Conservation (phyloP, 352 stramenopile species). For the Pythium folliculosum region DNA sequence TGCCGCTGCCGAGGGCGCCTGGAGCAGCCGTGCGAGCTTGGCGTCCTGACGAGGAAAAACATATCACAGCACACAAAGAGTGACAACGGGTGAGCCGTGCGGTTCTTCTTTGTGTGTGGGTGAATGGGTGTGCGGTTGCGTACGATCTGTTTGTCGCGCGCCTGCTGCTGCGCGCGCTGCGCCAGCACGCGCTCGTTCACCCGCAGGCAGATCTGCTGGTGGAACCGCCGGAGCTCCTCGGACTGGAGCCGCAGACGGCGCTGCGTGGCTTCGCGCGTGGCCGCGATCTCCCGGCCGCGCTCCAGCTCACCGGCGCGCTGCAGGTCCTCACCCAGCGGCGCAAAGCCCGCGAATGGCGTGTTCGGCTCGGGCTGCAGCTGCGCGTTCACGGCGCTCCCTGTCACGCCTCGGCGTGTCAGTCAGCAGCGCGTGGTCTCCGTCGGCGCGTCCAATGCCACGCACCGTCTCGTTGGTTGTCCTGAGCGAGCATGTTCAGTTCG, state of each 20-base stretch:
- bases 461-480: slow-evolving; percentile 6
- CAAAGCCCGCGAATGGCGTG: slow-evolving; percentile 13
- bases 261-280: slow-evolving; percentile 22
- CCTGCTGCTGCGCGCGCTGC: slow-evolving; percentile 34
- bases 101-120: too few relatives aligned
- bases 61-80: background rate
- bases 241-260: slow-evolving; percentile 37
- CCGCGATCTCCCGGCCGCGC: background rate
- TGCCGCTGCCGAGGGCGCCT: background rate
- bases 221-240: slow-evolving; percentile 54
- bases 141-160: slow-evolving; percentile 35
- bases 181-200: slow-evolving; percentile 50
- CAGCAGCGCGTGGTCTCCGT: too few relatives aligned
- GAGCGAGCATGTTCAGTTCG: background rate
- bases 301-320: background rate
- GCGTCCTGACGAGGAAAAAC: slow-evolving; percentile 14
- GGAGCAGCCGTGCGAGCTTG: slow-evolving; percentile 24
- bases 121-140: background rate
- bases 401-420: background rate
- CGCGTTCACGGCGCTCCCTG: slow-evolving; percentile 16
- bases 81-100: background rate
- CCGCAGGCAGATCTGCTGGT: slow-evolving; percentile 58
- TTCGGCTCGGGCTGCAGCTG: slow-evolving; percentile 22
- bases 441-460: background rate
- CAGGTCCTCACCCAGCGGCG: slow-evolving; percentile 22